phyloP scores from a whole-genome alignment of 306 rosid species.

The Potentilla sterilis region DNA sequence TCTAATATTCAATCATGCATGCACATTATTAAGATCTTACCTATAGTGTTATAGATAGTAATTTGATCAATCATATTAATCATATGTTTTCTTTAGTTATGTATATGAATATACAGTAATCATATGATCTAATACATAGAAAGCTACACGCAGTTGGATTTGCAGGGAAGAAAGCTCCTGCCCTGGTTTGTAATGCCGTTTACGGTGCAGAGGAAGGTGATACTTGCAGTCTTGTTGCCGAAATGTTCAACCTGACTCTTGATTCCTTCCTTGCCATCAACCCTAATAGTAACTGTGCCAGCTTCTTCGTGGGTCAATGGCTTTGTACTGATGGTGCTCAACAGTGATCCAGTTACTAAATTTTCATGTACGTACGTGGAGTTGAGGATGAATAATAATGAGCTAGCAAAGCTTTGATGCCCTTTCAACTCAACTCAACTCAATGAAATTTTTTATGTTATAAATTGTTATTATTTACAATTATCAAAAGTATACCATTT shows the following conservation, averaged over 20 bases:
- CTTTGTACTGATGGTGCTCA: background rate
- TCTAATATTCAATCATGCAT: background rate
- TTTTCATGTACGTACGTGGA: background rate
- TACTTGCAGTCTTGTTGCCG: background rate
- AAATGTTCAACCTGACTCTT: background rate
- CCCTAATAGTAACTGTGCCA: background rate
- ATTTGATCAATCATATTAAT: too few relatives aligned
- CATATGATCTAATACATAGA: background rate
- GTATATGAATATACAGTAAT: background rate
- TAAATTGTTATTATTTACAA: too few relatives aligned
- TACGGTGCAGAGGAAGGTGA: background rate
- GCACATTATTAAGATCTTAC: too few relatives aligned
- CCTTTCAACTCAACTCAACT: too few relatives aligned
- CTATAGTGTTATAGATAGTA: too few relatives aligned
- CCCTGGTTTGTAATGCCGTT: background rate
- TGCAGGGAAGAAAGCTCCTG: background rate
- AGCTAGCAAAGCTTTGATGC: too few relatives aligned
- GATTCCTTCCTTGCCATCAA: background rate
- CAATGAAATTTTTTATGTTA: too few relatives aligned
- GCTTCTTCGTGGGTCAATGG: conserved; percentile 10
- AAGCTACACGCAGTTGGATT: background rate
- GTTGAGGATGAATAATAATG: background rate
- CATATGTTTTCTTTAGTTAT: too few relatives aligned
- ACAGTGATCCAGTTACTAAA: background rate
- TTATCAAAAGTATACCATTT: too few relatives aligned